Evolutionary conservation across 805 yeast genomes (phyloP).

Genomic region (Starmerella floris): DNA sequence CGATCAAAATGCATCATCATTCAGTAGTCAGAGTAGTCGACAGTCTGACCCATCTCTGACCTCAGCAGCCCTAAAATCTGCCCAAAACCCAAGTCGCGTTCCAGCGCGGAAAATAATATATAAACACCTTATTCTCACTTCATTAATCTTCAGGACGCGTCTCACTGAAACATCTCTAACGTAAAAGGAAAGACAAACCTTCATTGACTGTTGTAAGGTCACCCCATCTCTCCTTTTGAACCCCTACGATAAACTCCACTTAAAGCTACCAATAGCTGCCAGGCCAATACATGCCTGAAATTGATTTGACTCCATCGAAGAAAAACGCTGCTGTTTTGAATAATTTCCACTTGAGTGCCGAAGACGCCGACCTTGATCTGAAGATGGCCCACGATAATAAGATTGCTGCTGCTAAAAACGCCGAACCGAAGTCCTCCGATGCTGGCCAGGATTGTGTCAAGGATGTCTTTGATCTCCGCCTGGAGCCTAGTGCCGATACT

Average conservation of each 20-base stretch:
- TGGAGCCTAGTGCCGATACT: constrained; percentile 7
- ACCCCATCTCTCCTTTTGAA: too few relatives aligned
- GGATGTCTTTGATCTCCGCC: constrained; percentile 19
- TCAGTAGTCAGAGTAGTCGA: background rate
- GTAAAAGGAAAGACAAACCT: too few relatives aligned
- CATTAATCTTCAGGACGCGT: background rate
- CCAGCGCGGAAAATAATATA: constrained; percentile 1
- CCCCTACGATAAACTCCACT: too few relatives aligned
- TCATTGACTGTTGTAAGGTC: too few relatives aligned
- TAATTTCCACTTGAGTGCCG: constrained; percentile 35
- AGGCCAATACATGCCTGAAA: constrained; percentile 21
- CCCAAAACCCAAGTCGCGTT: constrained; percentile 5
- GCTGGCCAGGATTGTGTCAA: constrained; percentile 1
- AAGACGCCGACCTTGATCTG: constrained; percentile 20
- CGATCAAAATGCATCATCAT: background rate
- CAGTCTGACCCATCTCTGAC: background rate
- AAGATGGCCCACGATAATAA: constrained; percentile 13
- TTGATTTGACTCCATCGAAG: constrained; percentile 48
- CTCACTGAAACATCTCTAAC: too few relatives aligned
- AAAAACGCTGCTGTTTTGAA: constrained; percentile 45
- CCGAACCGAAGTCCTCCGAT: constrained; percentile 28
- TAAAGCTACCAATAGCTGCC: too few relatives aligned
- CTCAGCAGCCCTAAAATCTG: background rate
- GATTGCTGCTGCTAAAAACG: constrained; percentile 25
- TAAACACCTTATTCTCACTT: background rate